Evolutionary conservation across 1,139 yeast genomes (phyloP), one percentile per base, ranked within the genome.

Genomic region (Debaryomycetaceae sp.): DNA sequence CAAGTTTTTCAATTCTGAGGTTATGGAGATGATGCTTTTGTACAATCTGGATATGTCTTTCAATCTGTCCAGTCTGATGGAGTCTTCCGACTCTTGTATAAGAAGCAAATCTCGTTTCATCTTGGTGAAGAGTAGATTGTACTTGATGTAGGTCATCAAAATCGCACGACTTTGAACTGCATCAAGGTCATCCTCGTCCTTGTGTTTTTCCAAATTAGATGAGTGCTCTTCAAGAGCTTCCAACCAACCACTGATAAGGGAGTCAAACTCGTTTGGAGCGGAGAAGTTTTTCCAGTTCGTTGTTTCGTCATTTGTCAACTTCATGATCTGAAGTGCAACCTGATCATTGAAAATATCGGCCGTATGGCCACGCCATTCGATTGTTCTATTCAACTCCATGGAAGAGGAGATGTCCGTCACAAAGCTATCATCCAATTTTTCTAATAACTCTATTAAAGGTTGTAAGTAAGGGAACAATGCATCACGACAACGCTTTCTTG

Each of bases 91-190:
- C 41, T 67, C 66, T 9, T 61, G 63, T 42, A 76, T 67, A 40
- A 82, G 65, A 17, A 74, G 55, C 45, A 74, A 61, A 56, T 88
- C 96, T 63, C 97, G 80, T 59, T 81, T 78, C 43, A 88, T 74
- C 45, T 85, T 78, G 31, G 85, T 74, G 48, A 85, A 69, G 35
- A 85, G 65, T 48, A 79, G 66, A 52, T 82, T 78, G 63, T 85
- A 91, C 51, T 79, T 80, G 53, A 88, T 75, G 61, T 76, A 91
- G 0, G 96, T 86, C 43, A 79, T 67, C 36, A 88, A 65, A 47
- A 91, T 81, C 54, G 89, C 88, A 47, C 84, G 77, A 50, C 85
- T 79, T 63, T 88, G 95, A 24, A 73, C 76, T 44, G 75, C 78
- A 37, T 75, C 79, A 34, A 65, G 64, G 44, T 72, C 77, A 44